Conservation (phyloP, 1,284 basidiomycete species). For the Pseudozyma pruni region DNA sequence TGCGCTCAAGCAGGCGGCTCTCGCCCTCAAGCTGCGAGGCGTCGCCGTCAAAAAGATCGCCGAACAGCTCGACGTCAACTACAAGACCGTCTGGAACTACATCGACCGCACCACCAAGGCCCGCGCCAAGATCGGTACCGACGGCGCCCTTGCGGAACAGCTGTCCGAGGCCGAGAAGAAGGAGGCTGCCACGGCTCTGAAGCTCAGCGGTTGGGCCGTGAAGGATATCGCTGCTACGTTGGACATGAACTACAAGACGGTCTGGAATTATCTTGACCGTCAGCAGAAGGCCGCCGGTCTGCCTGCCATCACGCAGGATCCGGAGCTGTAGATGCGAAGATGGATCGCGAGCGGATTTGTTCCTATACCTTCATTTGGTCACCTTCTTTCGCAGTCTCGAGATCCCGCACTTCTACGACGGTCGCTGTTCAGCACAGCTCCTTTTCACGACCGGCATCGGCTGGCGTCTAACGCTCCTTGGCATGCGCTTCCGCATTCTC, state of each 20-base stretch:
- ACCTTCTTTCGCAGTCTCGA: too few species aligned
- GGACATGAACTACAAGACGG: constrained; percentile 23
- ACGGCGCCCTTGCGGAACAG: background rate
- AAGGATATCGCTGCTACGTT: constrained; percentile 21
- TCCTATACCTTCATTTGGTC: background rate
- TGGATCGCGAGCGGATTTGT: background rate
- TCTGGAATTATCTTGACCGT: constrained; percentile 18
- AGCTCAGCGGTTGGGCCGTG: constrained; percentile 13
- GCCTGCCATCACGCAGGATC: constrained; percentile 7
- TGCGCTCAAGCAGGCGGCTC: constrained; percentile 3
- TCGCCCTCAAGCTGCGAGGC: constrained; percentile 17
- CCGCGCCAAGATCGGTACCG: constrained; percentile 1
- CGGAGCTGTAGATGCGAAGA: constrained; percentile 1
- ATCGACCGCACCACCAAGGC: constrained; percentile 9
- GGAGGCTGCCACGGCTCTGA: constrained; percentile 15
- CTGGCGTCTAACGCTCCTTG: too few species aligned
- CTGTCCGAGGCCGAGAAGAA: constrained; percentile 14
- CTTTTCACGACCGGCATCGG: too few species aligned
- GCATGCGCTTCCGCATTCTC: background rate
- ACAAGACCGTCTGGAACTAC: constrained; percentile 13
- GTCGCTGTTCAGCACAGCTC: too few species aligned
- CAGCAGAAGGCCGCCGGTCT: constrained; percentile 11
- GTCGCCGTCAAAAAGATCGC: constrained; percentile 15
- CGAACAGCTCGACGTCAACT: constrained; percentile 8
- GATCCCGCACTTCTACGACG: too few species aligned